Evolutionary conservation across 768 basidiomycete genomes (phyloP), one percentile per base, ranked within the genome.

Genomic region (Mycena sanguinolenta): DNA sequence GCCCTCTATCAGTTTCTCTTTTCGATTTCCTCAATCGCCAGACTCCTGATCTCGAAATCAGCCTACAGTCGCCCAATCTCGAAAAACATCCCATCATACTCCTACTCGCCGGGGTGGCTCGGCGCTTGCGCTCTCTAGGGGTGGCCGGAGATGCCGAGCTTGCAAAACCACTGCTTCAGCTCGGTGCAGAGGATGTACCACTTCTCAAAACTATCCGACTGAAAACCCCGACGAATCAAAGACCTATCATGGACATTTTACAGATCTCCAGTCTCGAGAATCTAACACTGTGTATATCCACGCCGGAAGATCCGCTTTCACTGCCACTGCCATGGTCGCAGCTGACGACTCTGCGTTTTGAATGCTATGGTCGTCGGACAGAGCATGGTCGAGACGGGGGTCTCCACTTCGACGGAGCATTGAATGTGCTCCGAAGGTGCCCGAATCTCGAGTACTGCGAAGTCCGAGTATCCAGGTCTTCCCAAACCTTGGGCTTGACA

Each of bases 391-490:
- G 12, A 2, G n/a, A 36, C 21, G 60, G 46, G 6, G 60, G 60
- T 23, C n/a, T 52, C 8, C 32, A 52, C 32, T 13, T 46, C 10
- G 3, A 16, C 21, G 52, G 23, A 16, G 52, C n/a, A n/a, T n/a
- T n/a, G n/a, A n/a, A n/a, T n/a, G n/a, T n/a, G n/a, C n/a, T n/a
- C n/a, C n/a, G n/a, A 7, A 39, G 62, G 8, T 63, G 62, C 25
- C 53, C 62, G 34, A 63, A 55, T 44, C 62, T 63, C n/a, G 21
- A 21, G 34, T 13, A 16, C 19, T 63, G 52, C 25, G 27, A 55
- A 25, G 19, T 63, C 1, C n/a, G 12, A 4, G 25, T 53, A 5
- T 54, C 34, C 28, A 62, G 21, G 44, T 8, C 16, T 28, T 6
- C n/a, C 8, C 23, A 19, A 19, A n/a, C 30, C 21, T 21, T 10